Conservation (phyloP, 768 basidiomycete genomes). For the Leccinellum luteum region DNA sequence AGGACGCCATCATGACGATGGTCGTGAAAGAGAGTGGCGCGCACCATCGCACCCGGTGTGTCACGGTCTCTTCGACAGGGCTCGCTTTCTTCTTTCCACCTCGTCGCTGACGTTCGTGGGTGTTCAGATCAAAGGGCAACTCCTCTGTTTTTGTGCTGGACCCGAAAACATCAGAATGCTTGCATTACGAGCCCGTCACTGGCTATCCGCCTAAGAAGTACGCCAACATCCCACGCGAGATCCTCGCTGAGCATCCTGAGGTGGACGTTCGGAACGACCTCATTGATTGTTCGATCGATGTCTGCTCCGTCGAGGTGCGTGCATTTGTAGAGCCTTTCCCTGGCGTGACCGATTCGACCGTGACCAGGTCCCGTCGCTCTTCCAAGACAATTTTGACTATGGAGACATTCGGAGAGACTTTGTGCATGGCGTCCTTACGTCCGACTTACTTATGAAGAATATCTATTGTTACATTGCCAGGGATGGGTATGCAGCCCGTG, state of each 20-base stretch:
- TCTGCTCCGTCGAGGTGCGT: constrained; percentile 88
- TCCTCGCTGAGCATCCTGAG: constrained; percentile 69
- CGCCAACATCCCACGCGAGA: constrained; percentile 73
- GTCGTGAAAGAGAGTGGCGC: constrained; percentile 80
- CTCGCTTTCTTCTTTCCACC: background rate
- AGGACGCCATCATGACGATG: constrained; percentile 96
- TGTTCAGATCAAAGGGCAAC: constrained; percentile 62
- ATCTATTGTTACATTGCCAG: constrained; percentile 89
- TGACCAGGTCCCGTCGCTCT: constrained; percentile 83
- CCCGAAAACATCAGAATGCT: constrained; percentile 69
- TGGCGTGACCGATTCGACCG: background rate
- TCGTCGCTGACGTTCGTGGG: constrained; percentile 1
- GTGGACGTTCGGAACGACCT: constrained; percentile 87
- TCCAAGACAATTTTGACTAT: constrained; percentile 99
- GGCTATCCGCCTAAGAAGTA: constrained; percentile 64
- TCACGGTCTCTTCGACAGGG: constrained; percentile 4
- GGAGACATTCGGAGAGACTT: constrained; percentile 90
- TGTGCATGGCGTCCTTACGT: constrained; percentile 90
- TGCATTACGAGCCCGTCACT: constrained; percentile 79
- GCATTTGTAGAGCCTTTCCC: background rate
- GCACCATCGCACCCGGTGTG: constrained; percentile 70
- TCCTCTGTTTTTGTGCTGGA: constrained; percentile 79
- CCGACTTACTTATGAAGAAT: constrained; percentile 91
- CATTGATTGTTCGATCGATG: constrained; percentile 85
- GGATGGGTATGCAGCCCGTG: constrained; percentile 89